Evolutionary conservation across 2,329 filamentous ascomycete genomes (phyloP).

Genomic region (Penicillium oxalicum): DNA sequence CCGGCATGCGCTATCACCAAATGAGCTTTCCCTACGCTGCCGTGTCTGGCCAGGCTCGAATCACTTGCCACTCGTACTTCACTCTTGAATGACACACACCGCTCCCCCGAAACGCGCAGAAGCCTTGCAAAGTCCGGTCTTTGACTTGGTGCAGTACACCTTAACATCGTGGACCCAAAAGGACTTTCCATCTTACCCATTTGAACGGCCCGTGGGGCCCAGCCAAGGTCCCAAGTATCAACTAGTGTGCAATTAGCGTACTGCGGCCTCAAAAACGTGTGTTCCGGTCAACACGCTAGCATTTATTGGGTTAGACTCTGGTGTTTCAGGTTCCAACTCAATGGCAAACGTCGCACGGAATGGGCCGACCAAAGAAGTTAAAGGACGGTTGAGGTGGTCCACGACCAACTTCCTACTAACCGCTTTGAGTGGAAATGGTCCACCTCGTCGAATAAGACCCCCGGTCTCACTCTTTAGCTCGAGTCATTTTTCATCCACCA

Average conservation of each 20-base stretch:
- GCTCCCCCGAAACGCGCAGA: too few species aligned
- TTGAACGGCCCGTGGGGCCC: constrained; percentile 7
- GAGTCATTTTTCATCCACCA: too few species aligned
- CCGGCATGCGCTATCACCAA: too few species aligned
- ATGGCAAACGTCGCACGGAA: constrained; percentile 15
- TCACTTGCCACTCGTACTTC: too few species aligned
- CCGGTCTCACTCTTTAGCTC: background rate
- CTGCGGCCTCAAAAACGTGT: constrained; percentile 20
- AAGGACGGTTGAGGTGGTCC: background rate
- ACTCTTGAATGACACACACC: too few species aligned
- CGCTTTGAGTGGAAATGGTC: background rate
- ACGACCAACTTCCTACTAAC: background rate
- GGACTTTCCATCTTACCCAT: background rate
- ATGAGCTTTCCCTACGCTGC: too few species aligned
- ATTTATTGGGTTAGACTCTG: constrained; percentile 3
- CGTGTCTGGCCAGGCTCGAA: too few species aligned
- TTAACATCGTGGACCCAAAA: too few species aligned
- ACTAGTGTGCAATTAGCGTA: constrained; percentile 11
- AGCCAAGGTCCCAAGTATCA: constrained; percentile 14
- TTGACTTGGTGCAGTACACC: too few species aligned
- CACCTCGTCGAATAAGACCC: constrained; percentile 1
- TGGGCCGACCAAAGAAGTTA: constrained; percentile 5
- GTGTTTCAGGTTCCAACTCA: constrained; percentile 4
- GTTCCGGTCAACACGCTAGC: constrained; percentile 14
- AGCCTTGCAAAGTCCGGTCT: too few species aligned